Percentiles rank a stretch among this genome's conserved stretches.
Conservation (phyloP, 176 grass and related monocot species). For the Lolium multiflorum region DNA sequence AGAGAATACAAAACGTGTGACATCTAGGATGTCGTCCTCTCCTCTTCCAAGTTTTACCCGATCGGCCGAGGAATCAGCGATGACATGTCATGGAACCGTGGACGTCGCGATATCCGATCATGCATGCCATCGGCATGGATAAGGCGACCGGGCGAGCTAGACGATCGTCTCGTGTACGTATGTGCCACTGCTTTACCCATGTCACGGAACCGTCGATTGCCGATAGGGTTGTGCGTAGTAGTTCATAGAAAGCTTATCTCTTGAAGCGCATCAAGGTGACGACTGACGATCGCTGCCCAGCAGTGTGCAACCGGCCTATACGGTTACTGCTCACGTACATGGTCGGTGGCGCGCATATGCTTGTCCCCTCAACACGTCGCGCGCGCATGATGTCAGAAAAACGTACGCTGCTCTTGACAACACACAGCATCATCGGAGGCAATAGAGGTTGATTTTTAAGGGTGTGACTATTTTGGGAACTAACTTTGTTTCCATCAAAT, state of each 20-base stretch:
- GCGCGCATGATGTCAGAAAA: no score
- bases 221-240: background rate
- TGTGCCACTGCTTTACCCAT: background rate
- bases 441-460: no score
- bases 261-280: background rate
- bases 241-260: no score
- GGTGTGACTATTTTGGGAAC: no score
- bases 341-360: background rate
- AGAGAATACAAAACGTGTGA: background rate
- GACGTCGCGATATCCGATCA: background rate
- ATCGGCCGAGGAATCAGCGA: background rate
- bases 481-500: no score
- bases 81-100: background rate
- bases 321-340: constrained; percentile 1
- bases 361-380: background rate
- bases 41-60: background rate
- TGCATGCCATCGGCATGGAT: background rate
- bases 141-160: background rate
- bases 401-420: no score
- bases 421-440: no score
- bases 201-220: background rate
- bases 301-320: background rate
- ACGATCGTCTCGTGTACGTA: background rate
- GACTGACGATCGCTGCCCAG: background rate
- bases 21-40: background rate